Evolutionary conservation across 768 basidiomycete genomes (phyloP).

Genomic region (Hygrophoropsis aurantiaca): DNA sequence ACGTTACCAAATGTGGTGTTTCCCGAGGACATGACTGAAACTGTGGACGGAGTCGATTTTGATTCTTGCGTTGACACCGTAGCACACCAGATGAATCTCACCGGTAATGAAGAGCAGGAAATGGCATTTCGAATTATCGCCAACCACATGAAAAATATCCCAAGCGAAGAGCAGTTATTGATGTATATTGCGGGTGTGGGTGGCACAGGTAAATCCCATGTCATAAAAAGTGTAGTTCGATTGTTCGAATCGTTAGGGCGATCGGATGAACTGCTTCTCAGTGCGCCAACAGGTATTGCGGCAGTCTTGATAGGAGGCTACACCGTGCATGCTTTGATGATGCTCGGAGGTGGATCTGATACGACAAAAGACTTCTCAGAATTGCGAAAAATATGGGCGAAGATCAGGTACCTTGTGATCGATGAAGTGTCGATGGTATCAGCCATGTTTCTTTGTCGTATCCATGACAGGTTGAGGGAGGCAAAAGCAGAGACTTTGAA

Average conservation of each 20-base stretch:
- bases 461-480: constrained; percentile 17
- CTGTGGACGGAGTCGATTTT: too few species aligned
- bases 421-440: constrained; percentile 20
- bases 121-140: constrained; percentile 12
- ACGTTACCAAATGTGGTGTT: too few species aligned
- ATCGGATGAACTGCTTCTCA: constrained; percentile 9
- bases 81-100: not conserved
- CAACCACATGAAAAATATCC: constrained; percentile 4
- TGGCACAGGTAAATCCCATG: constrained; percentile 30
- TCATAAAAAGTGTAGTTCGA: constrained; percentile 17
- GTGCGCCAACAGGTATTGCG: constrained; percentile 30
- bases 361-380: constrained; percentile 7
- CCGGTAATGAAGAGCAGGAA: constrained; percentile 9
- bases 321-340: constrained; percentile 27
- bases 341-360: constrained; percentile 7
- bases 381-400: constrained; percentile 12
- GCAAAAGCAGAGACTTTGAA: constrained; percentile 13
- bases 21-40: too few species aligned
- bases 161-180: constrained; percentile 11
- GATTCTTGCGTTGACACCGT: too few species aligned
- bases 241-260: constrained; percentile 12
- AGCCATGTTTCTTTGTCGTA: constrained; percentile 14
- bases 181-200: constrained; percentile 30
- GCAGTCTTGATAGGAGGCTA: constrained; percentile 25
- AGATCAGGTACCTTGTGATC: constrained; percentile 15